phyloP scores from a whole-genome alignment of 257 asterid genomes.

The Solanum virginianum region DNA sequence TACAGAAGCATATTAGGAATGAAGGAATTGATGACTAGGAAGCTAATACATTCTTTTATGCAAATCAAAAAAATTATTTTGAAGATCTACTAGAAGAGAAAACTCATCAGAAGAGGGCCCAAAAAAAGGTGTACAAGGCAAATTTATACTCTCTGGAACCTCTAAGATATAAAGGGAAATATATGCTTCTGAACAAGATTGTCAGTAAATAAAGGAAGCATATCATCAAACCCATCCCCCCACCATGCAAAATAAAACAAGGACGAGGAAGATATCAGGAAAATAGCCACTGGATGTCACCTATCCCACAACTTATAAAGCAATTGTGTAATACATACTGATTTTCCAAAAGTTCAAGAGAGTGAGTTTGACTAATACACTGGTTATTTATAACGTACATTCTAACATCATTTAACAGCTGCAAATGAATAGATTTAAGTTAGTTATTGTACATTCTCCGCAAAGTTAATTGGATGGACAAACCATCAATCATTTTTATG shows the following conservation, averaged over 20 bases:
- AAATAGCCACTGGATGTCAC: background rate
- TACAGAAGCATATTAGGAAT: constrained; percentile 9
- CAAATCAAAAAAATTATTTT: background rate
- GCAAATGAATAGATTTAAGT: background rate
- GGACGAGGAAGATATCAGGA: background rate
- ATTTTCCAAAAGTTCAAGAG: background rate
- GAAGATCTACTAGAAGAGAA: background rate
- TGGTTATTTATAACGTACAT: background rate
- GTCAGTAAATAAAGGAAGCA: background rate
- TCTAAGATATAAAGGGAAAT: background rate
- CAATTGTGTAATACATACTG: background rate
- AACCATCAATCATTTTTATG: background rate
- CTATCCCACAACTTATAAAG: background rate
- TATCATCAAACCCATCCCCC: background rate
- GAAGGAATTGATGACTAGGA: background rate
- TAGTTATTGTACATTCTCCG: background rate
- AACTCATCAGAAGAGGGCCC: background rate
- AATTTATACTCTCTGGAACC: background rate
- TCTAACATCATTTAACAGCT: background rate
- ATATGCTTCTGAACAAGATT: background rate
- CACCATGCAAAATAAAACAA: background rate
- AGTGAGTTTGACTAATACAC: background rate
- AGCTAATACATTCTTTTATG: background rate
- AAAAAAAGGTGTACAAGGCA: background rate
- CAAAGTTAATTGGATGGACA: background rate